A percentile compares a stretch with the other conserved stretches of the same genome.
Conservation (phyloP, 805 yeast species). For the Scheffersomyces stipitis region DNA sequence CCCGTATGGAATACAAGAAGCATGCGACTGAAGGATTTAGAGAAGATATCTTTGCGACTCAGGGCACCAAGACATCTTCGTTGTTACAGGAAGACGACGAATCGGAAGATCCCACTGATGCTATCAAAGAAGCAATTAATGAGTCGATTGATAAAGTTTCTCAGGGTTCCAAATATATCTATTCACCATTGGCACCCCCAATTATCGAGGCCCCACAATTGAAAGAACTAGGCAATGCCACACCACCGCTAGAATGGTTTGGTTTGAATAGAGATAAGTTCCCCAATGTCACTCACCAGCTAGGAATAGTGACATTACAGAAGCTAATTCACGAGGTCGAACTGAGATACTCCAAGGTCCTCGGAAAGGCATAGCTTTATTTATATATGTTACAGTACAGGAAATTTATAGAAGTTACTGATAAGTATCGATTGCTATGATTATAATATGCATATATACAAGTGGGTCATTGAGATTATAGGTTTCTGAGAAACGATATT, state of each 20-base stretch:
- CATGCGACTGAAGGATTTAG: conserved; percentile 25
- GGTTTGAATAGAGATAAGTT: conserved; percentile 85
- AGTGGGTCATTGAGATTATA: too few relatives aligned
- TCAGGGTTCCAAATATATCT: conserved; percentile 45
- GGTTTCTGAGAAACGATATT: too few relatives aligned
- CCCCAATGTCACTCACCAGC: conserved; percentile 85
- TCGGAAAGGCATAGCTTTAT: conserved; percentile 47
- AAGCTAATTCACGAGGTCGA: conserved; percentile 71
- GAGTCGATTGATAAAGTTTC: conserved; percentile 39
- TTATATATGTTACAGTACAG: too few relatives aligned
- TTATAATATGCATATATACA: too few relatives aligned
- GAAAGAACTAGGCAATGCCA: conserved; percentile 91
- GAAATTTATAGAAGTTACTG: too few relatives aligned
- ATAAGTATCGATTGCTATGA: too few relatives aligned
- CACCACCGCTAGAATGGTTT: conserved; percentile 98
- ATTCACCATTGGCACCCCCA: conserved; percentile 71
- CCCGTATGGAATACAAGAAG: conserved; percentile 47
- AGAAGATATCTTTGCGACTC: conserved; percentile 15
- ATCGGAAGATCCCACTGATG: conserved; percentile 19
- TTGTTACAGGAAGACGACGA: conserved; percentile 13
- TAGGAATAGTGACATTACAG: conserved; percentile 71
- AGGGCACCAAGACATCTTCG: conserved; percentile 7
- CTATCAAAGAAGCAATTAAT: conserved; percentile 37
- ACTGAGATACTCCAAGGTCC: conserved; percentile 46
- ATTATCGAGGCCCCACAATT: conserved; percentile 85